Conservation (phyloP, 495 filamentous ascomycete species). For the Aspergillus mulundensis region DNA sequence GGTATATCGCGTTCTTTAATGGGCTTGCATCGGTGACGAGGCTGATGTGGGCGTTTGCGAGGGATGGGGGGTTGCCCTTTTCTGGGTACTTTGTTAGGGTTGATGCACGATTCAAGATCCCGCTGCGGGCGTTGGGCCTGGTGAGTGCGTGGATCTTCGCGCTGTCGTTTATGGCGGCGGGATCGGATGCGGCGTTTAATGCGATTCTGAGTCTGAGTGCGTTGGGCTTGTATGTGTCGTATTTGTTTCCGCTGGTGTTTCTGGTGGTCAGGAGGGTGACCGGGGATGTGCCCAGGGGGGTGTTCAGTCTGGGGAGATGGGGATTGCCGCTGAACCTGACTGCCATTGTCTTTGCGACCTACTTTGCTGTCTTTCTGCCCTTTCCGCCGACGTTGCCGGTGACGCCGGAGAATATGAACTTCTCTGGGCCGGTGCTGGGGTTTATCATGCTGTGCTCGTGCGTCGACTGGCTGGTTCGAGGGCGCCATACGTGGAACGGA, state of each 20-base stretch:
- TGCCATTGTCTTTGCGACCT: conserved; percentile 37
- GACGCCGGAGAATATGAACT: conserved; percentile 42
- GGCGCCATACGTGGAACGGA: conserved; percentile 30
- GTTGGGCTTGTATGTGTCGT: conserved; percentile 47
- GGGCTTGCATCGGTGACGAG: conserved; percentile 50
- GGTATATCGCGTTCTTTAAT: conserved; percentile 43
- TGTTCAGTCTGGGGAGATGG: conserved; percentile 27
- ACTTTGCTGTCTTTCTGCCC: conserved; percentile 41
- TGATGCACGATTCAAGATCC: conserved; percentile 40
- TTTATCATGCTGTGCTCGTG: conserved; percentile 36
- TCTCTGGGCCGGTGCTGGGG: conserved; percentile 40
- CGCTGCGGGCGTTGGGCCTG: conserved; percentile 44
- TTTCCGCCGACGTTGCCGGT: conserved; percentile 42
- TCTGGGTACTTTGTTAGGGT: conserved; percentile 45
- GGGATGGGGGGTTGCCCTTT: conserved; percentile 57
- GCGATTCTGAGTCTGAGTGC: conserved; percentile 48
- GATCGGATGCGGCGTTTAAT: conserved; percentile 43
- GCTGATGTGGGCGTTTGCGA: conserved; percentile 56
- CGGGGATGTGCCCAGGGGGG: conserved; percentile 26
- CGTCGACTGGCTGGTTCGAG: conserved; percentile 39
- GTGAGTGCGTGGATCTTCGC: conserved; percentile 29
- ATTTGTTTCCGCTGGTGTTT: conserved; percentile 47
- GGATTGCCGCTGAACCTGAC: conserved; percentile 42
- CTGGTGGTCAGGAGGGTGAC: conserved; percentile 29
- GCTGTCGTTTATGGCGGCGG: conserved; percentile 51